Percentiles rank a stretch among this genome's conserved stretches.
phyloP scores from a whole-genome alignment of 768 basidiomycete species.

The Mycena galopus region DNA sequence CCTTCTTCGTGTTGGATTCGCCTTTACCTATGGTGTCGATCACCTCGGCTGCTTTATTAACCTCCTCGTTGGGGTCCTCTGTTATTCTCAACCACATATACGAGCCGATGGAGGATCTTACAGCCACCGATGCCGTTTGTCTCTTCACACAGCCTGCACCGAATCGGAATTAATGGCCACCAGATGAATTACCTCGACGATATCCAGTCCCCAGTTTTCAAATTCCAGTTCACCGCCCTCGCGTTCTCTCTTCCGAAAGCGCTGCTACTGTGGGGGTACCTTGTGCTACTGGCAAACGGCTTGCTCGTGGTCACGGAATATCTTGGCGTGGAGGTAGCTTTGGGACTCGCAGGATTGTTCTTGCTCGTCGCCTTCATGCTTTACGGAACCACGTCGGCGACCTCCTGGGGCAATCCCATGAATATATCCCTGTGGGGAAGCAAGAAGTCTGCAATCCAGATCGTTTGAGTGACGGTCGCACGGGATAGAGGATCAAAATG shows the following conservation, averaged over 20 bases:
- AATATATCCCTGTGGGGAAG: not conserved
- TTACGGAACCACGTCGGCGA: constrained; percentile 1
- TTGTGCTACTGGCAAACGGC: constrained; percentile 40
- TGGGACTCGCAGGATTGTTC: not conserved
- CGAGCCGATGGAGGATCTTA: constrained; percentile 51
- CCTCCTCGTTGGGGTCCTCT: constrained; percentile 50
- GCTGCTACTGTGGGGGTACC: constrained; percentile 62
- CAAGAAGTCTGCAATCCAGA: not conserved
- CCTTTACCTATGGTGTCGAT: constrained; percentile 44
- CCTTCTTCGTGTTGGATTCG: constrained; percentile 46
- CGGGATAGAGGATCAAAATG: too few species aligned
- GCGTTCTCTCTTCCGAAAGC: constrained; percentile 67
- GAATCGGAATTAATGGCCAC: constrained; percentile 1
- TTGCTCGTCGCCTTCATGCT: not conserved
- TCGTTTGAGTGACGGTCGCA: too few species aligned
- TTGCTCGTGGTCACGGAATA: not conserved
- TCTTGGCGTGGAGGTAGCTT: not conserved
- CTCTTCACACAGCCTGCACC: not conserved
- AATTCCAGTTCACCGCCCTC: constrained; percentile 63
- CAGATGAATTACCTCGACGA: constrained; percentile 53
- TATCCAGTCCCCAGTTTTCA: constrained; percentile 51
- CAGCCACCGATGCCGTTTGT: constrained; percentile 58
- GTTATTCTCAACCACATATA: constrained; percentile 51
- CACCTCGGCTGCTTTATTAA: constrained; percentile 48
- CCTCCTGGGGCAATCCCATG: too few species aligned